These are phyloP conservation scores for Backusella psychrophila DNA, from an alignment of 192 early-diverging fungal species.

Conservation along the genomic window DNA sequence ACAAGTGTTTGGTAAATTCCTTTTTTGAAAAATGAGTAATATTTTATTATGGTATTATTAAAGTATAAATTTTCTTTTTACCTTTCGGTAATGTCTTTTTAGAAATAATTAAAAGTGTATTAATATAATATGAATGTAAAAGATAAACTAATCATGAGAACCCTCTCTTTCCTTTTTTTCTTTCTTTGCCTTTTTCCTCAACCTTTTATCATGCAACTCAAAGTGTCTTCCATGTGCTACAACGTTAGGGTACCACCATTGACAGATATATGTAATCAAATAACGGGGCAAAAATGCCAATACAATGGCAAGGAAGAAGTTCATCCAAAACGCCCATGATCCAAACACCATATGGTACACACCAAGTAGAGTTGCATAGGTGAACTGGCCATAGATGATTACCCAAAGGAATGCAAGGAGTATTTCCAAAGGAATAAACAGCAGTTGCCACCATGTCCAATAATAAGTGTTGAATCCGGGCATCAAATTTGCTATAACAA, in stretches of 20 bases:
- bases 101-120: background rate
- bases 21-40: background rate
- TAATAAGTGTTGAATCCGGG: constrained; percentile 75
- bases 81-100: background rate
- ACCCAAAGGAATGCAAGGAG: constrained; percentile 67
- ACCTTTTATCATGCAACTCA: background rate
- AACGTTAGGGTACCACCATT: constrained; percentile 63
- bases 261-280: constrained; percentile 61
- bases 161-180: background rate
- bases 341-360: constrained; percentile 64
- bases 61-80: background rate
- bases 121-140: background rate
- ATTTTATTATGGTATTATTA: background rate
- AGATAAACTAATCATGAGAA: background rate
- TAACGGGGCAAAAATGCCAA: constrained; percentile 71
- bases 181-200: background rate
- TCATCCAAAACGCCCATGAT: constrained; percentile 73
- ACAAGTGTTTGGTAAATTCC: too few species aligned
- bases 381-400: constrained; percentile 58
- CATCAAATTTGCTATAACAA: constrained; percentile 81
- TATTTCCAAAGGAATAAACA: constrained; percentile 64
- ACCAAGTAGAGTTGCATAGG: constrained; percentile 64
- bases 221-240: background rate
- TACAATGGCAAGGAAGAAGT: constrained; percentile 63
- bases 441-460: constrained; percentile 82